phyloP scores from a whole-genome alignment of 257 asterid species.

The Ehretia macrophylla region DNA sequence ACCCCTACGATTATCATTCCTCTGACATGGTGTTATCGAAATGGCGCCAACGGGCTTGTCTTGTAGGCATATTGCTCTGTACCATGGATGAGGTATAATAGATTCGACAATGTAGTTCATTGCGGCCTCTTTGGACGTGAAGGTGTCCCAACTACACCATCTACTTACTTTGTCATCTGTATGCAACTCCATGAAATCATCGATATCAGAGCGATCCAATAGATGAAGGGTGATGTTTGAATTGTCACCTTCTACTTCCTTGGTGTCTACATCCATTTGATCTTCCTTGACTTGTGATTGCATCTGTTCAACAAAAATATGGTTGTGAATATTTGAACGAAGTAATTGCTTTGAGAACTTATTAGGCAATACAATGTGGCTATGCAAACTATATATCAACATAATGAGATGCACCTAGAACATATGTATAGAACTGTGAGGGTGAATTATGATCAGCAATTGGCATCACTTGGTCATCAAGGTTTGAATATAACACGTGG shows the following conservation, averaged over 20 bases:
- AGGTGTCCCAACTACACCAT: slow-evolving; percentile 63
- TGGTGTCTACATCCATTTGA: not conserved
- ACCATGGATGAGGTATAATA: slow-evolving; percentile 52
- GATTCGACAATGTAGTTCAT: slow-evolving; percentile 18
- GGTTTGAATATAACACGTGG: not conserved
- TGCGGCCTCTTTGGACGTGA: slow-evolving; percentile 49
- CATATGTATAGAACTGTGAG: not conserved
- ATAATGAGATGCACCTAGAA: too few relatives aligned
- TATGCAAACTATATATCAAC: too few relatives aligned
- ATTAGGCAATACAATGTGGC: too few relatives aligned
- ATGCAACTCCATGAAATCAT: slow-evolving; percentile 49
- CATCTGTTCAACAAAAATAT: not conserved
- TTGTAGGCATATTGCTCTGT: slow-evolving; percentile 49
- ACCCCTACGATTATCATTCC: slow-evolving; percentile 47
- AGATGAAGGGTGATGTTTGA: slow-evolving; percentile 48
- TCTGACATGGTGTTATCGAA: slow-evolving; percentile 37
- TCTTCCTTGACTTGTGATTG: not conserved
- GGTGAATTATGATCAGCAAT: not conserved
- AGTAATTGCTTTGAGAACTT: not conserved
- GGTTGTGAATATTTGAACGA: not conserved
- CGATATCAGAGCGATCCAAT: slow-evolving; percentile 52
- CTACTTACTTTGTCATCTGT: slow-evolving; percentile 58
- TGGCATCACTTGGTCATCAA: slow-evolving; percentile 8
- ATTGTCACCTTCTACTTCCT: slow-evolving; percentile 12
- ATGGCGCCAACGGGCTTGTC: slow-evolving; percentile 50